Base-by-base conservation (phyloP, 2,329 filamentous ascomycete species). In the Talaromyces sp. region DNA sequence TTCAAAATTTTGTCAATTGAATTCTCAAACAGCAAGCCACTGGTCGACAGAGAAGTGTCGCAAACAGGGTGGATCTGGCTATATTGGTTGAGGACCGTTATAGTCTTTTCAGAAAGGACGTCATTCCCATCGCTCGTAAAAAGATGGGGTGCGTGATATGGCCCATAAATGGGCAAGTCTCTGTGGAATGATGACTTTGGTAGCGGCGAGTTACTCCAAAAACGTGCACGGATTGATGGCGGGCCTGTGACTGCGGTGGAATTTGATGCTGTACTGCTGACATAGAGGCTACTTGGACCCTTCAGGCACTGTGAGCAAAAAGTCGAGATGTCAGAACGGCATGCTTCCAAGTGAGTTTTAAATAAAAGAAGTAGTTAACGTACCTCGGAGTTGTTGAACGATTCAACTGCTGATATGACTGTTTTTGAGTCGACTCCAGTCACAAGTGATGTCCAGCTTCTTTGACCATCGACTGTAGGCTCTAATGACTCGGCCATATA, bases 121-220 rank as follows among this genome's bases (percentile, higher is more conserved):
- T 51, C 47, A 17, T 27, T 15, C 7, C n/a, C 25, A 6, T 51
- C 47, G 19, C 3, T 19, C 39, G 39, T 2, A 28, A 51, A 84
- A 9, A 86, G 73, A 67, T 86, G 84, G 22, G 77, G 72, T 6
- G 84, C 84, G 71, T 86, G 84, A 68, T 85, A 86, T 22, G 84
- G 83, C 5, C 82, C 84, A 65, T 81, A 84, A 19, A 86, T 80
- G 7, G 83, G 80, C 39, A 83, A 22, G n/a, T 58, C 56, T 17
- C 36, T 49, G 55, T 47, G 30, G 28, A 57, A 49, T 33, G 44
- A 11, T 8, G 39, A 44, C 13, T 17, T 27, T 28, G 42, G 28
- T 10, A 57, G 27, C 4, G n/a, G 22, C 8, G 47, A 28, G 22
- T 27, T 19, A 6, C 7, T 8, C 19, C 19, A 51, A 22, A 51